Evolutionary conservation across 352 stramenopile genomes (phyloP).

Genomic region (Phytophthora agathidicida): DNA sequence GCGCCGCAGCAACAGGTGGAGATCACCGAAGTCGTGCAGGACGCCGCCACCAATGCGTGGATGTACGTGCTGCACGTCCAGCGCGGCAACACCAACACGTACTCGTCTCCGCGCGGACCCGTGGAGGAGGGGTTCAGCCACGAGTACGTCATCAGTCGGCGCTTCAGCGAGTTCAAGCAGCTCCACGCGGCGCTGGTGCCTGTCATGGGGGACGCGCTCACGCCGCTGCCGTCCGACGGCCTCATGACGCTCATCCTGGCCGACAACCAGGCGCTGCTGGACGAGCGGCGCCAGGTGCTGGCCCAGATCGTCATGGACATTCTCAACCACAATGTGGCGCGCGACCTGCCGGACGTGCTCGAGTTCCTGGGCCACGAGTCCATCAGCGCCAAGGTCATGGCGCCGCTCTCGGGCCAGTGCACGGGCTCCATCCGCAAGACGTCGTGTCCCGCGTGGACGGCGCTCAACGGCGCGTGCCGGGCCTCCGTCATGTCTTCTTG

Average conservation of each 20-base stretch:
- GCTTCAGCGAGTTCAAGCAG: slow-evolving; percentile 73
- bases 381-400: slow-evolving; percentile 51
- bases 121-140: slow-evolving; percentile 43
- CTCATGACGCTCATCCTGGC: slow-evolving; percentile 72
- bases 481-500: slow-evolving; percentile 23
- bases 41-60: slow-evolving; percentile 57
- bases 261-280: slow-evolving; percentile 68
- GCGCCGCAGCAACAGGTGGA: slow-evolving; percentile 56
- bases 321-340: slow-evolving; percentile 55
- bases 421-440: slow-evolving; percentile 79
- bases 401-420: slow-evolving; percentile 47
- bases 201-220: slow-evolving; percentile 55
- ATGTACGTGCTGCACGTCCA: slow-evolving; percentile 69
- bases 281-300: slow-evolving; percentile 70
- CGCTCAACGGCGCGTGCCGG: slow-evolving; percentile 30
- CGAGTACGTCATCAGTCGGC: slow-evolving; percentile 69
- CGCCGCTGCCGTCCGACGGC: slow-evolving; percentile 57
- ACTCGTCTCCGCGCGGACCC: slow-evolving; percentile 36
- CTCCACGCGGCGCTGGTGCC: slow-evolving; percentile 58
- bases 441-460: slow-evolving; percentile 66
- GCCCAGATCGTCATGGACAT: slow-evolving; percentile 69
- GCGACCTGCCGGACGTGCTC: slow-evolving; percentile 63
- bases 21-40: slow-evolving; percentile 74
- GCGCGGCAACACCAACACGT: slow-evolving; percentile 36
- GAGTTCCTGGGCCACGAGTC: slow-evolving; percentile 67